Conservation (phyloP, 176 grass and related monocot species). For the Thalia dealbata region DNA sequence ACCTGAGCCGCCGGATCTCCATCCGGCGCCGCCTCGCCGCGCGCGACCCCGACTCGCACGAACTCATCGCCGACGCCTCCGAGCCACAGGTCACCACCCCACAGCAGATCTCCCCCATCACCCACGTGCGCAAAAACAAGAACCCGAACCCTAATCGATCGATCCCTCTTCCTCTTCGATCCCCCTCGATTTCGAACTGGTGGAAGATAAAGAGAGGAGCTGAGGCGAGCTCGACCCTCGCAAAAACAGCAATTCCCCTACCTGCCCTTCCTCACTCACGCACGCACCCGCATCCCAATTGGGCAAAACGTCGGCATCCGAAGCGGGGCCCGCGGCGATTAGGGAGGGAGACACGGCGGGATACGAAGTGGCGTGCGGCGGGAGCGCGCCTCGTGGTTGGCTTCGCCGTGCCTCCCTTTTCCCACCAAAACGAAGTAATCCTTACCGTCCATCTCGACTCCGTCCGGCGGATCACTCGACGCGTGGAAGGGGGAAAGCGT, state of each 20-base stretch:
- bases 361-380: neutral
- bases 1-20: constrained; percentile 15
- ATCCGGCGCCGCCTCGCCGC: constrained; percentile 14
- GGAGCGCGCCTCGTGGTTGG: neutral
- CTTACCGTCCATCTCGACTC: neutral
- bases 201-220: neutral
- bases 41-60: constrained; percentile 22
- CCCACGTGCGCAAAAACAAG: neutral
- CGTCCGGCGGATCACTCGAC: neutral
- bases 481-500: neutral
- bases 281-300: neutral
- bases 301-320: neutral
- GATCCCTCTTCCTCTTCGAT: neutral
- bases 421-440: neutral
- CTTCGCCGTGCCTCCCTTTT: neutral
- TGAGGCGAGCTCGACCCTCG: neutral
- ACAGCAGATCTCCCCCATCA: constrained; percentile 71
- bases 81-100: constrained; percentile 40
- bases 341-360: neutral
- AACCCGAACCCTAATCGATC: neutral
- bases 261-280: no score
- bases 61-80: constrained; percentile 16
- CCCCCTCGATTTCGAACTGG: neutral
- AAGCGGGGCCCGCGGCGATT: neutral
- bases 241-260: neutral